Evolutionary conservation across 192 early-diverging fungal genomes (phyloP), one percentile per base, ranked within the genome.

Genomic region (Ramicandelaber brevisporus): DNA sequence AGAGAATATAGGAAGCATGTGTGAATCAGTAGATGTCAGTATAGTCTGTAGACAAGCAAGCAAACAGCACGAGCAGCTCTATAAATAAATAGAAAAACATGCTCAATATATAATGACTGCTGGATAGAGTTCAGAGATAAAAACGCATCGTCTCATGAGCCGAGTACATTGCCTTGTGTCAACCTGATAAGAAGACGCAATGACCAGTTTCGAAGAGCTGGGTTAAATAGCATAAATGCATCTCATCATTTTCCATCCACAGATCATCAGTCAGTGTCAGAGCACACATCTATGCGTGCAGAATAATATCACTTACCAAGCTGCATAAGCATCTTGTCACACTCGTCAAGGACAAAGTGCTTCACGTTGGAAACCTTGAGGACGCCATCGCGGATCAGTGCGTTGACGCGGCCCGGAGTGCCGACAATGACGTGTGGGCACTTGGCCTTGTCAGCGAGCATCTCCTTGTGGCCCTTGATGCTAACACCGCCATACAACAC

Each of bases 341-440:
- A 97, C 61, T 97, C 90, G 46, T 97, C 90, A 24, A 97, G 60
- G 15, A 97, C 82, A 68, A 97, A 97, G 70, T 85, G 78, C 73
- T 80, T 93, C 41, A 97, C 64, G 36, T 63, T 76, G 27, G 54
- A 55, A 24, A 88, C 49, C 27, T 69, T 74, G 26, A 97, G 57
- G n/a, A 48, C 38, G 52, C 77, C 77, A n/a, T 84, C 79, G 30
- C 71, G 63, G 34, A 90, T 63, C 28, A 97, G 53, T 6, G 70
- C 83, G 14, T 76, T 50, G 29, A 97, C 57, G 41, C 90, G 74
- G 9, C 90, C 90, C n/a, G 90, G 87, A 3, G 90, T 93, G 33
- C 87, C 90, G 27, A 97, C 90, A 45, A 93, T 63, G 43, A 97
- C 78, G 47, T 93, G 86, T 17, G 87, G 87, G 43, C 79, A 83